A percentile compares a stretch with the other conserved stretches of the same genome.
Evolutionary conservation across 2,329 filamentous ascomycete species (phyloP).

Genomic region (Drechmeria coniospora): DNA sequence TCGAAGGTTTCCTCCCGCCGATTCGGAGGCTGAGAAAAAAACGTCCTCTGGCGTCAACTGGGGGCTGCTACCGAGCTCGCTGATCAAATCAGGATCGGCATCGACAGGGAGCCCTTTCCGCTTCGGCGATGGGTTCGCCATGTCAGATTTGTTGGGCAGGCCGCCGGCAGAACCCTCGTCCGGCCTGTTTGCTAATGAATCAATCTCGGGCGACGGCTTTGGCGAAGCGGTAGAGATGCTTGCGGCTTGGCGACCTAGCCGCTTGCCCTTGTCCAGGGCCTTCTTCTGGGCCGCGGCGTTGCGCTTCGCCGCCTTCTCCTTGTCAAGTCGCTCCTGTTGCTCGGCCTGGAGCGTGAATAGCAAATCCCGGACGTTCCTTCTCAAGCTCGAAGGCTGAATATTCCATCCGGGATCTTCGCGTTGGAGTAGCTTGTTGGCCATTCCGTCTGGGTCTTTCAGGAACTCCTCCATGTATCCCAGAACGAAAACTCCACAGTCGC

Average conservation of each 20-base stretch:
- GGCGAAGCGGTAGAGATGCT: constrained; percentile 1
- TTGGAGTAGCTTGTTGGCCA: constrained; percentile 50
- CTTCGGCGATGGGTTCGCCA: no score
- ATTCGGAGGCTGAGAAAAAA: no score
- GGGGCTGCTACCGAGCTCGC: constrained; percentile 8
- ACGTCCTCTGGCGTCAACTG: no score
- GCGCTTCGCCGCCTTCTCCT: constrained; percentile 18
- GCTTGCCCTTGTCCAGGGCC: constrained; percentile 1
- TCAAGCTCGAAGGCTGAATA: constrained; percentile 44
- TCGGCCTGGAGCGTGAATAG: constrained; percentile 47
- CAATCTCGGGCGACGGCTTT: not conserved
- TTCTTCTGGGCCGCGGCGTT: constrained; percentile 13
- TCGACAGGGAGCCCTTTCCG: constrained; percentile 1
- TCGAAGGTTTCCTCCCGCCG: no score
- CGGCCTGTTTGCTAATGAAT: not conserved
- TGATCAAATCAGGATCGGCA: constrained; percentile 6
- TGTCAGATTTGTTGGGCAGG: no score
- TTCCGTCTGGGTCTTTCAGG: constrained; percentile 54
- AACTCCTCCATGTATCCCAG: constrained; percentile 77
- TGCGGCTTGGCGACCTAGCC: constrained; percentile 4
- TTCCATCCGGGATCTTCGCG: constrained; percentile 34
- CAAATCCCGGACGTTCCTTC: constrained; percentile 48
- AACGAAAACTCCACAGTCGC: constrained; percentile 80
- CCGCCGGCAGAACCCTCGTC: no score
- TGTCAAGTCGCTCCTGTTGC: constrained; percentile 30